Percentiles rank a stretch among this genome's conserved stretches.
phyloP scores from a whole-genome alignment of 169 alveolate species.

The Haemoproteus tartakovskyi region DNA sequence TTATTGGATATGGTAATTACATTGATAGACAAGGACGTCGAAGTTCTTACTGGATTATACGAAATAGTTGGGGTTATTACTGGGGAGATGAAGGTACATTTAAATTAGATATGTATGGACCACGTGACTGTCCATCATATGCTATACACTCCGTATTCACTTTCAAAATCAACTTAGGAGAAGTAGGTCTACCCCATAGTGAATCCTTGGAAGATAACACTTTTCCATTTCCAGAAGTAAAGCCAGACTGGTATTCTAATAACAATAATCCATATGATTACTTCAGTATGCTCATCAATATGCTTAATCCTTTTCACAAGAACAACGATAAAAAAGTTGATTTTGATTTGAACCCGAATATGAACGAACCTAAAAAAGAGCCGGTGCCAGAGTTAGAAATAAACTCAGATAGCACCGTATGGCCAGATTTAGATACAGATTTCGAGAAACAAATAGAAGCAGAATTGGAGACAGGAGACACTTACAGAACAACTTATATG shows the following conservation, averaged over 20 bases:
- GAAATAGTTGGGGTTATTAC: constrained; percentile 66
- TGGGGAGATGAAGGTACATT: constrained; percentile 66
- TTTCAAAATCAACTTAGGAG: no score
- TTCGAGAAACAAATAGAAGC: no score
- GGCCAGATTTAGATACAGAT: no score
- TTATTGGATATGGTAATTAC: constrained; percentile 68
- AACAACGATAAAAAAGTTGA: no score
- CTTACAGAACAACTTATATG: no score
- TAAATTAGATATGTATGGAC: constrained; percentile 65
- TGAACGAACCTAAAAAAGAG: no score
- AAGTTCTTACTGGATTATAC: constrained; percentile 45
- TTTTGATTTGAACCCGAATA: no score
- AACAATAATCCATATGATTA: background rate
- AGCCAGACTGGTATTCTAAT: background rate
- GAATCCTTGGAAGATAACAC: constrained; percentile 2
- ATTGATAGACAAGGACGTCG: constrained; percentile 13
- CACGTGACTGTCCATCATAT: constrained; percentile 9
- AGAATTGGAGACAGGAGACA: no score
- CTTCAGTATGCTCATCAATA: background rate
- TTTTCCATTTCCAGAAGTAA: background rate
- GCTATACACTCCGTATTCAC: no score
- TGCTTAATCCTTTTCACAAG: background rate
- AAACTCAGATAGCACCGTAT: no score
- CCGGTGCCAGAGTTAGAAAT: no score
- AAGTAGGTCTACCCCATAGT: constrained; percentile 12